Conservation (phyloP, 257 asterid species). For the Fraxinus excelsior region DNA sequence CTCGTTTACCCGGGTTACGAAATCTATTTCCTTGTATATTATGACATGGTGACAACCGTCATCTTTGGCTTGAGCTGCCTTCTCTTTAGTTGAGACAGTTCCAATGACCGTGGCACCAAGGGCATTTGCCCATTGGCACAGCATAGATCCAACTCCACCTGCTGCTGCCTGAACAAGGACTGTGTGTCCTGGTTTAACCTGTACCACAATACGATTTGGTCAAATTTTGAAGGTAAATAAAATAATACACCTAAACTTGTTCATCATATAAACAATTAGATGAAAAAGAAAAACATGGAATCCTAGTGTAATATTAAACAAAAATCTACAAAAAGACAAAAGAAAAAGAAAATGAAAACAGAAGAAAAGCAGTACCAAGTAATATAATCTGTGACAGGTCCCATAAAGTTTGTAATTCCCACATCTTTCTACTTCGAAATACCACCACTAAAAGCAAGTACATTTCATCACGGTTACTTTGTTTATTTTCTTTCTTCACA, state of each 20-base stretch:
- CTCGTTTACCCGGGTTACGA: conserved; percentile 80
- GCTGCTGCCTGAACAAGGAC: conserved; percentile 97
- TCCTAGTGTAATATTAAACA: not conserved
- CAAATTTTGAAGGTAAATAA: conserved; percentile 4
- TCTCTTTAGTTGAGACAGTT: conserved; percentile 85
- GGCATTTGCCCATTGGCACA: conserved; percentile 97
- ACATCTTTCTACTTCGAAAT: not conserved
- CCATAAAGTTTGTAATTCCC: not conserved
- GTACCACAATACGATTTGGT: conserved; percentile 16
- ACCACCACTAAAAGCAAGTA: not conserved
- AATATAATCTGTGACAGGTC: not conserved
- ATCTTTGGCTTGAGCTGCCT: conserved; percentile 86
- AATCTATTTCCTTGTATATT: conserved; percentile 75
- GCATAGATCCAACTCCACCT: conserved; percentile 91
- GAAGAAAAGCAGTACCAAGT: not conserved
- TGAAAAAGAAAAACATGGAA: not conserved
- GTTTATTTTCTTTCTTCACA: not conserved
- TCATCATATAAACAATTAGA: not conserved
- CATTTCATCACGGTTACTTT: not conserved
- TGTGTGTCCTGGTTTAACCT: conserved; percentile 90
- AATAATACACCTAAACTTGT: not conserved
- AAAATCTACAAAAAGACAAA: not conserved
- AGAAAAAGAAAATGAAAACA: not conserved
- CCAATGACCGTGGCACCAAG: conserved; percentile 96
- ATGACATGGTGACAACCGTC: conserved; percentile 95